Percentiles rank a stretch among this genome's conserved stretches.
phyloP scores from a whole-genome alignment of 345 rosid genomes.

The Sapria himalayana region DNA sequence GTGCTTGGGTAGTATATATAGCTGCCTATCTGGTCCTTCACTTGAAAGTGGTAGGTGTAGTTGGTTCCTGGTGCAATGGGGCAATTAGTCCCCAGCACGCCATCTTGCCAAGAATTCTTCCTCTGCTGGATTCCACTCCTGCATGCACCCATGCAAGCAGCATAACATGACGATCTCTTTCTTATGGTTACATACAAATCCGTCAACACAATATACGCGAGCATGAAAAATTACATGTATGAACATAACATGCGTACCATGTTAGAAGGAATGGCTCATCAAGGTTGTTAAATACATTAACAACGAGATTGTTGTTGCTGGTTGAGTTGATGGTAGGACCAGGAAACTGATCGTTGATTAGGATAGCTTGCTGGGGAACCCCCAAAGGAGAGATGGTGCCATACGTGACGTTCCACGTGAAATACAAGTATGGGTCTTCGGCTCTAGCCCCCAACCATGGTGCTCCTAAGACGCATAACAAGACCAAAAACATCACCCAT shows the following conservation, averaged over 20 bases:
- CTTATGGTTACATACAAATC: no score
- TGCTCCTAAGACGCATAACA: constrained; percentile 20
- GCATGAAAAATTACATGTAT: no score
- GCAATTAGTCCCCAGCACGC: constrained; percentile 45
- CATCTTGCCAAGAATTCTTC: constrained; percentile 79
- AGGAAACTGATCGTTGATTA: constrained; percentile 55
- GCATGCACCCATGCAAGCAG: not conserved
- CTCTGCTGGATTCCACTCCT: constrained; percentile 75
- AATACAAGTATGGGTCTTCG: constrained; percentile 42
- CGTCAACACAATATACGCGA: no score
- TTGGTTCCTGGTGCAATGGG: constrained; percentile 52
- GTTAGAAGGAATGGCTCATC: constrained; percentile 49
- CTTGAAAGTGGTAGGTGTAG: constrained; percentile 64
- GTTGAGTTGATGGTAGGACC: constrained; percentile 68
- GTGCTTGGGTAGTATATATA: constrained; percentile 47
- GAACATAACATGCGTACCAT: constrained; percentile 22
- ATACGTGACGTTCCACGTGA: constrained; percentile 53
- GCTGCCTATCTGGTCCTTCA: constrained; percentile 78
- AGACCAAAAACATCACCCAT: constrained; percentile 14
- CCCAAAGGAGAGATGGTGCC: constrained; percentile 42
- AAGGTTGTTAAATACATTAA: constrained; percentile 57
- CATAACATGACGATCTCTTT: no score
- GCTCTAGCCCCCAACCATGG: constrained; percentile 16
- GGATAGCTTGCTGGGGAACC: constrained; percentile 44
- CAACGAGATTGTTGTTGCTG: constrained; percentile 38